Percentiles rank a stretch among this genome's conserved stretches.
These are phyloP conservation scores for Paxillus involutus DNA, from an alignment of 768 basidiomycete genomes.

Conservation along the genomic window DNA sequence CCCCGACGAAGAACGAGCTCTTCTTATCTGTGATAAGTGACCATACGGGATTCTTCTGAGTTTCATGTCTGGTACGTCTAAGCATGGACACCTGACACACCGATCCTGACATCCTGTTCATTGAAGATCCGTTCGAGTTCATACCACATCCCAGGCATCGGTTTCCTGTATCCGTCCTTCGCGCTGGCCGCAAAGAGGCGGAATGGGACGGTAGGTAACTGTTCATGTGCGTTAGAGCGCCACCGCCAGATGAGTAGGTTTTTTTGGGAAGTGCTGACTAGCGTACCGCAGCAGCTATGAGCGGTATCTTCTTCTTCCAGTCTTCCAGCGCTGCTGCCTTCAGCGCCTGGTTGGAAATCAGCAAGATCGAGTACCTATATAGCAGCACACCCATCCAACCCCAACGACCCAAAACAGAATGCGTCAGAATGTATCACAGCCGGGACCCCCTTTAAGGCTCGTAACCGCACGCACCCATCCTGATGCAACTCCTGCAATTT, in stretches of 20 bases:
- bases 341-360: constrained; percentile 81
- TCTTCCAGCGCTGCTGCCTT: constrained; percentile 45
- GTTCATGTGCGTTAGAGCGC: background rate
- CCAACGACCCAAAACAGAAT: no score
- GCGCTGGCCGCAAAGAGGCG: constrained; percentile 75
- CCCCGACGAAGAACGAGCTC: constrained; percentile 80
- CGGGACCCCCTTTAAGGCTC: background rate
- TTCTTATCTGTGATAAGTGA: constrained; percentile 50
- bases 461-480: constrained; percentile 50
- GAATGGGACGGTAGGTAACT: constrained; percentile 79
- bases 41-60: background rate
- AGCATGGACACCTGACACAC: constrained; percentile 36
- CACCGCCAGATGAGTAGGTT: background rate
- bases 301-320: constrained; percentile 78
- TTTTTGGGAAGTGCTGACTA: background rate
- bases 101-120: constrained; percentile 60
- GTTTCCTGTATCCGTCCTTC: constrained; percentile 79
- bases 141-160: constrained; percentile 85
- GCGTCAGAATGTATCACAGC: background rate
- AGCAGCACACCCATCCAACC: background rate
- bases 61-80: background rate
- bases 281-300: constrained; percentile 63
- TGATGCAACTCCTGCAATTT: constrained; percentile 61
- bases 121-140: constrained; percentile 64
- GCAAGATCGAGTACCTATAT: constrained; percentile 63